phyloP scores from a whole-genome alignment of 2,329 filamentous ascomycete species.

The Waltergamsia citrina region DNA sequence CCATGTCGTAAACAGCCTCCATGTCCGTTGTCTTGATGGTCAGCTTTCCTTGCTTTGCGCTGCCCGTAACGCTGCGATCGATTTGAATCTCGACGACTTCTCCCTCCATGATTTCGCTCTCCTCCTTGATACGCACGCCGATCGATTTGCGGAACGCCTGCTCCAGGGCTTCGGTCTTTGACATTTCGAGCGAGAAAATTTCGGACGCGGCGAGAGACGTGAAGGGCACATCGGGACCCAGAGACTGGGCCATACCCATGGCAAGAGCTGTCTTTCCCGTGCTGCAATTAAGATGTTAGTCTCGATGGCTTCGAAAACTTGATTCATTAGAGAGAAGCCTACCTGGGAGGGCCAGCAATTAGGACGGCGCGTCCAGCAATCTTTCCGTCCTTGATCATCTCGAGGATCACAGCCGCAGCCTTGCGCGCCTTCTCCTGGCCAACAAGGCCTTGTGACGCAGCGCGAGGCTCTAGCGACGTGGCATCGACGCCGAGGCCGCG shows the following conservation, averaged over 20 bases:
- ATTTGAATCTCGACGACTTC: slow-evolving; percentile 99
- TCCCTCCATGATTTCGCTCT: slow-evolving; percentile 98
- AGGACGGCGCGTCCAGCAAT: slow-evolving; percentile 92
- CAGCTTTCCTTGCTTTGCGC: slow-evolving; percentile 96
- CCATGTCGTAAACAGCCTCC: slow-evolving; percentile 99
- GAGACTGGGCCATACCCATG: slow-evolving; percentile 96
- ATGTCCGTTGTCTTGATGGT: slow-evolving; percentile 99
- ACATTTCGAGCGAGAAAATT: slow-evolving; percentile 99
- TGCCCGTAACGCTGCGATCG: slow-evolving; percentile 90
- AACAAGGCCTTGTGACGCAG: slow-evolving; percentile 83
- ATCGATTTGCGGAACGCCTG: slow-evolving; percentile 99
- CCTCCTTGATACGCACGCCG: slow-evolving; percentile 95
- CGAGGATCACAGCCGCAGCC: slow-evolving; percentile 88
- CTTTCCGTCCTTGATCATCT: slow-evolving; percentile 99
- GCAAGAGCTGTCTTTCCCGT: slow-evolving; percentile 98
- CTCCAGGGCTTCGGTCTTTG: slow-evolving; percentile 94
- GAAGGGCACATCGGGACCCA: slow-evolving; percentile 90
- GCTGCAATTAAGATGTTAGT: slow-evolving; percentile 30
- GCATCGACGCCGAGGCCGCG: slow-evolving; percentile 88
- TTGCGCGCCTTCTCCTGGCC: slow-evolving; percentile 95
- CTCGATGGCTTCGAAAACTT: not conserved
- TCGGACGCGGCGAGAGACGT: slow-evolving; percentile 93
- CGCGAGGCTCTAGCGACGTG: slow-evolving; percentile 80
- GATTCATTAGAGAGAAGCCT: slow-evolving; percentile 10
- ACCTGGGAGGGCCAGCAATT: slow-evolving; percentile 88